Percentiles rank a stretch among this genome's conserved stretches.
Conservation (phyloP, 2,329 filamentous ascomycete species). For the Mycocentrospora acerina region DNA sequence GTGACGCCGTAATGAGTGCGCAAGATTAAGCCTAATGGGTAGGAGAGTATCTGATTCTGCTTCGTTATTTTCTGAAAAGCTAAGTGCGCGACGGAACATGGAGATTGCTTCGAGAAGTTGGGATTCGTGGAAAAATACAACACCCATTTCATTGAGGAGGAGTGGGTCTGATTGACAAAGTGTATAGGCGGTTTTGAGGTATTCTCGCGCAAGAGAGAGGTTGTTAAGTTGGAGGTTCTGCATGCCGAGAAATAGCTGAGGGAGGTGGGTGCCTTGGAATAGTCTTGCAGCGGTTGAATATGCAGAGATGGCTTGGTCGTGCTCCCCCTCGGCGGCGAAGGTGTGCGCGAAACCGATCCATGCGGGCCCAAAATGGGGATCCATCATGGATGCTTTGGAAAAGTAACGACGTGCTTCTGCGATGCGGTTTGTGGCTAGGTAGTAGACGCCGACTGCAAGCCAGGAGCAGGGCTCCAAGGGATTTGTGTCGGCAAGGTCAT, state of each 20-base stretch:
- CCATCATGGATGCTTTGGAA: constrained; percentile 95
- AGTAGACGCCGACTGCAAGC: constrained; percentile 94
- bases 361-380: constrained; percentile 92
- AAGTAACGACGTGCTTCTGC: constrained; percentile 95
- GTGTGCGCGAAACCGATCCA: constrained; percentile 99
- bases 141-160: constrained; percentile 91
- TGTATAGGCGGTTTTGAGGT: constrained; percentile 83
- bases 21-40: constrained; percentile 82
- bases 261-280: constrained; percentile 95
- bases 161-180: constrained; percentile 84
- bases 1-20: constrained; percentile 78
- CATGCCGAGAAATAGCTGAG: constrained; percentile 96
- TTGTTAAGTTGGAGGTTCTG: constrained; percentile 97
- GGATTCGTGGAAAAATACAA: constrained; percentile 93
- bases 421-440: constrained; percentile 84
- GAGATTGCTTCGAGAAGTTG: constrained; percentile 72
- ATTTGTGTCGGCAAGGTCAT: constrained; percentile 88
- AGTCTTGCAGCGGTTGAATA: constrained; percentile 93
- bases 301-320: constrained; percentile 96
- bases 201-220: constrained; percentile 89
- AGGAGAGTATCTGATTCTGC: constrained; percentile 82
- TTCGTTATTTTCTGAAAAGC: constrained; percentile 76
- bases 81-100: constrained; percentile 76
- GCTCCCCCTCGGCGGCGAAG: constrained; percentile 94
- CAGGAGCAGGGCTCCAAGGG: constrained; percentile 90